phyloP scores from a whole-genome alignment of 371 early-diverging fungal species.

The Mortierella sp. region DNA sequence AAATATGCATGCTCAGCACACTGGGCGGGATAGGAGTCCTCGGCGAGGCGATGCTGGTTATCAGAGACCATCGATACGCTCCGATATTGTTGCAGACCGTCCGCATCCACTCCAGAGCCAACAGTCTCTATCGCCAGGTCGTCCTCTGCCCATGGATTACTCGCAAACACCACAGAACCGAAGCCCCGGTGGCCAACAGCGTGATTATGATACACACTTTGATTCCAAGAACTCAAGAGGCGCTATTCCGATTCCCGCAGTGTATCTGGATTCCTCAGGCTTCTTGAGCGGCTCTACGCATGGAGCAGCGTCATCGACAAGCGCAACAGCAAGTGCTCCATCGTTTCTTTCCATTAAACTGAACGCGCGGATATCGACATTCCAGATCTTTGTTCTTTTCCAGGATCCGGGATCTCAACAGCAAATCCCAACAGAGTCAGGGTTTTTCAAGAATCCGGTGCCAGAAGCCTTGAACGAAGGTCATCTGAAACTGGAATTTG shows the following conservation, averaged over 20 bases:
- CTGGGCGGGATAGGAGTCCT: neutral
- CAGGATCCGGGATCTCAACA: slow-evolving; percentile 52
- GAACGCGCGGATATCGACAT: slow-evolving; percentile 57
- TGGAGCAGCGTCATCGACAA: slow-evolving; percentile 6
- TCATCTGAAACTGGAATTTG: slow-evolving; percentile 62
- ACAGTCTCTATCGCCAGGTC: slow-evolving; percentile 24
- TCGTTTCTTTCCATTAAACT: slow-evolving; percentile 55
- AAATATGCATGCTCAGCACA: neutral
- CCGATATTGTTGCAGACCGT: slow-evolving; percentile 13
- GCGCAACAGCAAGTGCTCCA: neutral
- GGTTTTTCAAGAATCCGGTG: slow-evolving; percentile 35
- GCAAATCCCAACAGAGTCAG: slow-evolving; percentile 37
- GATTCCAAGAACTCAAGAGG: slow-evolving; percentile 5
- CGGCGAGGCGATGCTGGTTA: neutral
- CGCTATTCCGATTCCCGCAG: slow-evolving; percentile 11
- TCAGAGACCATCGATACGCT: neutral
- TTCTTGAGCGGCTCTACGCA: slow-evolving; percentile 38
- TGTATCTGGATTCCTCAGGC: slow-evolving; percentile 34
- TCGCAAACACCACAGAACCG: slow-evolving; percentile 3
- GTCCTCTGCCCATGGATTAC: slow-evolving; percentile 3
- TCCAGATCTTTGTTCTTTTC: slow-evolving; percentile 60
- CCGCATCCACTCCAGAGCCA: neutral
- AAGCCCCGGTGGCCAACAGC: slow-evolving; percentile 22
- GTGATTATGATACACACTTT: slow-evolving; percentile 11
- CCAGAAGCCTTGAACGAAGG: slow-evolving; percentile 43